Evolutionary conservation across 2,329 filamentous ascomycete genomes (phyloP).

Genomic region (Periconia macrospinosa): DNA sequence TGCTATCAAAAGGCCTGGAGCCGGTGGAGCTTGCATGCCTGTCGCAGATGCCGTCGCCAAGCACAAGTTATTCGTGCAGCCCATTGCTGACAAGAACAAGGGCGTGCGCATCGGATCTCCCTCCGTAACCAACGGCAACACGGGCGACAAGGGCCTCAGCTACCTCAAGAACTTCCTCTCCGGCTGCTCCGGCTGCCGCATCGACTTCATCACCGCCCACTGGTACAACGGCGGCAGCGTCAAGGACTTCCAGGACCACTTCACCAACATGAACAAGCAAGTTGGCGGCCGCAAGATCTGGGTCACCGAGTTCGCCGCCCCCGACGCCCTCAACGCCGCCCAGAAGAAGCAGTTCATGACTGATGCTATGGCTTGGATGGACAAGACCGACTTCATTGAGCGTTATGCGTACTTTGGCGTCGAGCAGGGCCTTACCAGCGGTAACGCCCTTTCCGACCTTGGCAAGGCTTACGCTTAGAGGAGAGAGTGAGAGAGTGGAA

Average conservation of each 20-base stretch:
- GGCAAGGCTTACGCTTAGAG: slow-evolving; percentile 18
- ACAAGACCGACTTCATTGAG: slow-evolving; percentile 32
- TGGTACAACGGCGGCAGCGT: slow-evolving; percentile 39
- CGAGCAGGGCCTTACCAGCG: slow-evolving; percentile 22
- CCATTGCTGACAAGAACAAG: slow-evolving; percentile 19
- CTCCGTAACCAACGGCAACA: slow-evolving; percentile 37
- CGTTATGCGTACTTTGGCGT: slow-evolving; percentile 38
- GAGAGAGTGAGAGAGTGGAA: neutral
- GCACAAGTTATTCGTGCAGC: slow-evolving; percentile 31
- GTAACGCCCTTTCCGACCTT: slow-evolving; percentile 20
- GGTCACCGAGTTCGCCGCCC: slow-evolving; percentile 41
- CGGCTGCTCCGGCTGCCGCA: slow-evolving; percentile 29
- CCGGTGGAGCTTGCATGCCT: slow-evolving; percentile 31
- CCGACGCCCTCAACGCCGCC: slow-evolving; percentile 16
- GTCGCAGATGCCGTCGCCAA: slow-evolving; percentile 21
- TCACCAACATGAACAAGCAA: slow-evolving; percentile 28
- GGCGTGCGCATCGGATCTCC: slow-evolving; percentile 38
- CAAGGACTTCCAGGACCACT: slow-evolving; percentile 43
- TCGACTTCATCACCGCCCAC: slow-evolving; percentile 42
- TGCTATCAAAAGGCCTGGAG: slow-evolving; percentile 13
- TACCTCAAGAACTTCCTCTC: slow-evolving; percentile 35
- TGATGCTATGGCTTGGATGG: slow-evolving; percentile 39
- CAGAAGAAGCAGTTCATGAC: slow-evolving; percentile 28
- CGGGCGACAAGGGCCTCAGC: slow-evolving; percentile 27
- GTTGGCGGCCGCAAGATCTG: slow-evolving; percentile 28